Evolutionary conservation across 1,139 yeast genomes (phyloP), one percentile per base, ranked within the genome.

Genomic region (Candida tetrigidarum): DNA sequence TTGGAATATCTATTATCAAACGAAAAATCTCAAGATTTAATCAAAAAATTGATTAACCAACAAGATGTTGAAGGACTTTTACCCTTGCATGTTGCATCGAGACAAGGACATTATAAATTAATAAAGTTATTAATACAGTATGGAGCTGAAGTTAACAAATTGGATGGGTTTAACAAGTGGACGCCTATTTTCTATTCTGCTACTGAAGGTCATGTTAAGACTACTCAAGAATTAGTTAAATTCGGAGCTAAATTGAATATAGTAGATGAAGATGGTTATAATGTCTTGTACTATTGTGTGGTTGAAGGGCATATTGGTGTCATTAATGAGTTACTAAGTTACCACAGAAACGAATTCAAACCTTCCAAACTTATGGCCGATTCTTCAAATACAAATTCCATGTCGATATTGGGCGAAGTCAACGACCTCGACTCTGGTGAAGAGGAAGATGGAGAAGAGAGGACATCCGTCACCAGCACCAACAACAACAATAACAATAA

Each of bases 121-220:
- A 83, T 92, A 14, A 80, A 84, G 15, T 64, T 92, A 41, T 69
- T 93, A 39, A 80, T 87, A 6, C 70, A 79, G 20, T 77, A 84
- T 52, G 96, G 96, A 4, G 90, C 95, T 1, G 83, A 87, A 56
- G 81, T 92, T 6, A 88, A 93, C 62, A 84, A 81, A 48, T 62
- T 84, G 10, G 98, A 93, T 65, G 86, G 89, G 46, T 81, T 90
- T 47, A 90, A 91, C 60, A 87, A 86, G 55, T 93, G 98, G 98
- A 84, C 97, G 0, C 96, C 98, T 0, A 76, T 93, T 5, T 90
- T 92, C 58, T 92, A 93, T 63, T 89, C 97, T 10, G 93, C 93
- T 0, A 81, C 84, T 54, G 95, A 89, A 56, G 97, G 97, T 1
- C 91, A 88, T 61, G 78, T 77, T 3, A 68, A 75, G 39, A 83